phyloP scores from a whole-genome alignment of 75 land plant genomes.

The Ceratopteris richardii region DNA sequence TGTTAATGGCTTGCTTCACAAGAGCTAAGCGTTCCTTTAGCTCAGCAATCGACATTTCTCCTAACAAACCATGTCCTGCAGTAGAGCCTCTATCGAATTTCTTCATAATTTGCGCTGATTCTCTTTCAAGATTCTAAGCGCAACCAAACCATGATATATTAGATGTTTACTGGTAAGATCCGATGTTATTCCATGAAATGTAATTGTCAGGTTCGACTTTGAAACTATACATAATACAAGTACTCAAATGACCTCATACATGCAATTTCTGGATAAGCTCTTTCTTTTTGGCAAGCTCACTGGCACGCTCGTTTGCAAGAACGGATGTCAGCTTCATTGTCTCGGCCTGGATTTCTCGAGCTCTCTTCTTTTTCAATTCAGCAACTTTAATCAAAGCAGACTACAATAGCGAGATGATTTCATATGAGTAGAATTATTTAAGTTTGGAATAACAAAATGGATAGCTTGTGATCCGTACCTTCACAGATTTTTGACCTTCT shows the following conservation, averaged over 20 bases:
- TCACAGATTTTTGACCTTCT: constrained; percentile 2
- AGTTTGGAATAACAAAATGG: no score
- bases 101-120: constrained; percentile 7
- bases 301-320: not conserved
- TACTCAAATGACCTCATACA: not conserved
- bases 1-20: constrained; percentile 8
- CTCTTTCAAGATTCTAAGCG: constrained; percentile 1
- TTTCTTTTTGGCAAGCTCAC: constrained; percentile 12
- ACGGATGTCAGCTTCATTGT: not conserved
- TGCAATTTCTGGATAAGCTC: constrained; percentile 13
- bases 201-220: no score
- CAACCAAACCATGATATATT: not conserved
- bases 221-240: no score
- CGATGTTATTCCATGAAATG: no score
- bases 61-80: constrained; percentile 12
- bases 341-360: constrained; percentile 5
- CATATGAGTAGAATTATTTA: not conserved
- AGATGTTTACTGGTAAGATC: no score
- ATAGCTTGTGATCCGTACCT: no score
- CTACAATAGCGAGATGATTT: not conserved
- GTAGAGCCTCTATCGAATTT: constrained; percentile 13
- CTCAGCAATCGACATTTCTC: constrained; percentile 13
- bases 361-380: constrained; percentile 5
- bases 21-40: constrained; percentile 5
- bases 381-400: constrained; percentile 3